phyloP scores from a whole-genome alignment of 2,329 filamentous ascomycete genomes.

The Rhexocercosporidium sp. region DNA sequence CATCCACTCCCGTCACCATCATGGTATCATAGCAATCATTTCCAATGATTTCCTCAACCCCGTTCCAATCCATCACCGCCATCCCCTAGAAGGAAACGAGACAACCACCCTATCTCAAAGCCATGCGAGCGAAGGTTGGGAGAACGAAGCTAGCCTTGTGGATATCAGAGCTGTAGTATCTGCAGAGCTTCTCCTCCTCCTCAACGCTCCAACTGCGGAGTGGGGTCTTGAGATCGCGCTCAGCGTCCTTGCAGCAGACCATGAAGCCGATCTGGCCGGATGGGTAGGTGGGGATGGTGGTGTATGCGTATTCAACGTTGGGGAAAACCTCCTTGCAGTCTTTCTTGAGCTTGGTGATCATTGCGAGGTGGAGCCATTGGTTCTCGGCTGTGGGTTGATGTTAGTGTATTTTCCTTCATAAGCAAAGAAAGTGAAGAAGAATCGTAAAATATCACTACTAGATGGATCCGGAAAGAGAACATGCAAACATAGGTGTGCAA shows the following conservation, averaged over 20 bases:
- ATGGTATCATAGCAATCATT: slow-evolving; percentile 26
- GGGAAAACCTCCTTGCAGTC: slow-evolving; percentile 97
- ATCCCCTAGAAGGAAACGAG: not conserved
- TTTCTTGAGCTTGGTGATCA: slow-evolving; percentile 96
- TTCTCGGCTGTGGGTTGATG: slow-evolving; percentile 76
- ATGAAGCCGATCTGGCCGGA: slow-evolving; percentile 99
- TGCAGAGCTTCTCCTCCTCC: slow-evolving; percentile 91
- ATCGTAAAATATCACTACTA: not conserved
- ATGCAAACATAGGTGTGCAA: not conserved
- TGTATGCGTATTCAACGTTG: slow-evolving; percentile 97
- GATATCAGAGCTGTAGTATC: slow-evolving; percentile 97
- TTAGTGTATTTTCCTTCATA: slow-evolving; percentile 19
- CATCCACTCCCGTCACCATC: slow-evolving; percentile 9
- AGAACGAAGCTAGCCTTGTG: slow-evolving; percentile 94
- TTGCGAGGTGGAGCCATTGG: slow-evolving; percentile 95
- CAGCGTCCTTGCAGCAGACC: slow-evolving; percentile 96
- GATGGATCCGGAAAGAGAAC: not conserved
- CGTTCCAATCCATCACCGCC: not conserved
- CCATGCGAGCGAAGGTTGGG: slow-evolving; percentile 90
- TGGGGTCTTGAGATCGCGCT: slow-evolving; percentile 82
- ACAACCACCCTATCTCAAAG: slow-evolving; percentile 54
- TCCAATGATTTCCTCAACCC: not conserved
- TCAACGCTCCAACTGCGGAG: slow-evolving; percentile 80
- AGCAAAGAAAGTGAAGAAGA: not conserved
- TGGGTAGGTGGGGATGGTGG: slow-evolving; percentile 98